These are phyloP conservation scores for Meripilus lineatus DNA, from an alignment of 1,284 basidiomycete genomes.

Conservation along the genomic window DNA sequence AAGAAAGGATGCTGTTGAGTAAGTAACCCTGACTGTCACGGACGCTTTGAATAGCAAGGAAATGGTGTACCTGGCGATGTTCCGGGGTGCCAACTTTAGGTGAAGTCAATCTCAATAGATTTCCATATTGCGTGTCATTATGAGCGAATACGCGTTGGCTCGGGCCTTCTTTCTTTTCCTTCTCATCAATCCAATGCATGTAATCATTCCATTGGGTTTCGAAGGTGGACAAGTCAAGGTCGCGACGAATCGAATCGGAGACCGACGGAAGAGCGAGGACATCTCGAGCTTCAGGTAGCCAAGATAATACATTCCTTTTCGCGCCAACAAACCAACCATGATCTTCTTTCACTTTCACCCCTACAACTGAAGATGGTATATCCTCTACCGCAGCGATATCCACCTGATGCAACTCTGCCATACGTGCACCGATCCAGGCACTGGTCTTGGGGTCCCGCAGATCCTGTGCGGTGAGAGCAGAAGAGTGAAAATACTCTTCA, in stretches of 20 bases:
- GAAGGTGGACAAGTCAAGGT: conserved; percentile 64
- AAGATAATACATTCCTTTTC: conserved; percentile 56
- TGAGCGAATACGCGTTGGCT: conserved; percentile 76
- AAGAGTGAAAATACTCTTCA: conserved; percentile 90
- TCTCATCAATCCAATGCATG: conserved; percentile 60
- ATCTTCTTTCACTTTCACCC: conserved; percentile 32
- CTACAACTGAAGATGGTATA: conserved; percentile 23
- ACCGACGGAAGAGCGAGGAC: conserved; percentile 56
- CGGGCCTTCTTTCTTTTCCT: conserved; percentile 48
- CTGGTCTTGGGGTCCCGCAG: conserved; percentile 73
- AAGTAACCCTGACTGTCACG: neutral
- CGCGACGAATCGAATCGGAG: conserved; percentile 34
- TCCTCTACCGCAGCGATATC: conserved; percentile 66
- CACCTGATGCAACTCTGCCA: conserved; percentile 91
- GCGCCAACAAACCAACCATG: conserved; percentile 53
- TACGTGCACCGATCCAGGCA: conserved; percentile 81
- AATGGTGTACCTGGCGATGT: conserved; percentile 56
- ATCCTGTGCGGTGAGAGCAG: conserved; percentile 71
- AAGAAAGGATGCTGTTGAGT: conserved; percentile 2
- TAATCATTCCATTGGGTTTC: conserved; percentile 61
- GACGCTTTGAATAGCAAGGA: conserved; percentile 9
- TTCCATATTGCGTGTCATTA: conserved; percentile 94
- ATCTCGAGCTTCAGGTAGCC: conserved; percentile 59
- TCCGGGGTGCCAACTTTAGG: conserved; percentile 50
- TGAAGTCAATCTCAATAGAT: conserved; percentile 71